phyloP scores from a whole-genome alignment of 2,329 filamentous ascomycete genomes.

The Verticillium tricorpus region DNA sequence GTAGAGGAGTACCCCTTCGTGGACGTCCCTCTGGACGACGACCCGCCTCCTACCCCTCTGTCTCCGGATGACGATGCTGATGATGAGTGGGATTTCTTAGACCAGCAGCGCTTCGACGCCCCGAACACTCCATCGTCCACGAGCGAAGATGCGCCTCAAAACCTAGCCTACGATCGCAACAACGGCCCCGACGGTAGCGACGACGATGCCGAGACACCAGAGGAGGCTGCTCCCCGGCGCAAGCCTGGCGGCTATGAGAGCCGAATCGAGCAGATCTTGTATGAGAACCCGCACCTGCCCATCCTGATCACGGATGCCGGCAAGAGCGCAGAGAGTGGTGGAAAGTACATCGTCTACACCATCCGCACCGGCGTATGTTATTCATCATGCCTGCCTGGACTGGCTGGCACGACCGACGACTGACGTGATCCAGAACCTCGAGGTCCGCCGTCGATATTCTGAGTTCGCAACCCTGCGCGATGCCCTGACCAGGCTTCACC shows the following conservation, averaged over 20 bases:
- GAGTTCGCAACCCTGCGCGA: slow-evolving; percentile 91
- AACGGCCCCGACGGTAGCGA: slow-evolving; percentile 44
- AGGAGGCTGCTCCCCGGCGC: slow-evolving; percentile 46
- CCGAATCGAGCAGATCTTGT: slow-evolving; percentile 93
- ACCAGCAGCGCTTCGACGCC: slow-evolving; percentile 52
- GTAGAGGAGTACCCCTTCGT: not conserved
- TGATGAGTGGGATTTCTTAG: slow-evolving; percentile 40
- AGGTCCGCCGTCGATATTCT: slow-evolving; percentile 92
- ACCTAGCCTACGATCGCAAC: slow-evolving; percentile 25
- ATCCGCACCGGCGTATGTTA: slow-evolving; percentile 81
- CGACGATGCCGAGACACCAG: slow-evolving; percentile 35
- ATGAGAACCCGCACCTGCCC: slow-evolving; percentile 85
- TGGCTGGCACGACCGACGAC: not conserved
- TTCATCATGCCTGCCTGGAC: slow-evolving; percentile 1
- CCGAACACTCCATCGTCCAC: slow-evolving; percentile 69
- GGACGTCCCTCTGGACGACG: not conserved
- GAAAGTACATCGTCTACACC: slow-evolving; percentile 94
- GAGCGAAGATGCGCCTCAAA: slow-evolving; percentile 60
- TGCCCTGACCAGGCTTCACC: slow-evolving; percentile 85
- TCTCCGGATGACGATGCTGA: slow-evolving; percentile 32
- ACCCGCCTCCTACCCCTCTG: not conserved
- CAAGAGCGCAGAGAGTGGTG: slow-evolving; percentile 88
- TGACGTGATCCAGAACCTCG: slow-evolving; percentile 64
- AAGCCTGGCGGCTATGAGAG: slow-evolving; percentile 91
- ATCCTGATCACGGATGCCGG: slow-evolving; percentile 93